These are phyloP conservation scores for Rubroboletus satanas DNA, from an alignment of 768 basidiomycete genomes.

Conservation along the genomic window DNA sequence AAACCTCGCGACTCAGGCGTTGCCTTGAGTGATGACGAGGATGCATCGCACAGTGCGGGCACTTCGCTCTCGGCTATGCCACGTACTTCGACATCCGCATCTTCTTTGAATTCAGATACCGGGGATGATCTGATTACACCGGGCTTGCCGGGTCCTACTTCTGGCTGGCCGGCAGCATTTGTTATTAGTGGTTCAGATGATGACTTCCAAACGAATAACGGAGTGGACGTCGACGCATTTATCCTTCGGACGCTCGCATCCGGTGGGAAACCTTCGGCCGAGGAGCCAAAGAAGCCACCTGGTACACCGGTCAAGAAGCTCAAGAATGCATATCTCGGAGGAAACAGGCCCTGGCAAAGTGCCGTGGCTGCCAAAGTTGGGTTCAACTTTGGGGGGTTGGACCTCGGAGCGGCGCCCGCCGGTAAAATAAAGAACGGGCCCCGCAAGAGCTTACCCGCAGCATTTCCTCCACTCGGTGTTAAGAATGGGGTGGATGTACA, in stretches of 20 bases:
- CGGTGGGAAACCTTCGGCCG: conserved; percentile 46
- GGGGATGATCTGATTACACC: conserved; percentile 74
- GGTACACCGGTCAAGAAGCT: conserved; percentile 80
- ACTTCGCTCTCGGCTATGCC: conserved; percentile 41
- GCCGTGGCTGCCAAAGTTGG: conserved; percentile 67
- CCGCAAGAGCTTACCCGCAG: conserved; percentile 74
- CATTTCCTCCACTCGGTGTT: conserved; percentile 47
- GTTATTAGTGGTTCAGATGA: conserved; percentile 42
- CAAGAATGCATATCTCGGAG: conserved; percentile 54
- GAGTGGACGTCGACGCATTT: conserved; percentile 61
- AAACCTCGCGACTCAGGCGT: conserved; percentile 67
- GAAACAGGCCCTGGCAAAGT: conserved; percentile 75
- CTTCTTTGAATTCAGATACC: conserved; percentile 52
- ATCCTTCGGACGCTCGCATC: conserved; percentile 65
- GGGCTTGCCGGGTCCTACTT: conserved; percentile 47
- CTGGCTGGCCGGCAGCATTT: conserved; percentile 59
- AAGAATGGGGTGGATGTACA: conserved; percentile 31
- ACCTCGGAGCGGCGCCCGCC: conserved; percentile 34
- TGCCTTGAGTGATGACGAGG: conserved; percentile 59
- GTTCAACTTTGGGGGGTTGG: conserved; percentile 43
- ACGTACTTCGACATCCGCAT: conserved; percentile 58
- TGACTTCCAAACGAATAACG: conserved; percentile 23
- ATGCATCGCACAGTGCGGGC: conserved; percentile 17
- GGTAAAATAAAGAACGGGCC: conserved; percentile 47
- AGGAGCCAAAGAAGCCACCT: conserved; percentile 57